These are phyloP conservation scores for Fagus sylvatica DNA, from an alignment of 306 rosid genomes.

Conservation along the genomic window DNA sequence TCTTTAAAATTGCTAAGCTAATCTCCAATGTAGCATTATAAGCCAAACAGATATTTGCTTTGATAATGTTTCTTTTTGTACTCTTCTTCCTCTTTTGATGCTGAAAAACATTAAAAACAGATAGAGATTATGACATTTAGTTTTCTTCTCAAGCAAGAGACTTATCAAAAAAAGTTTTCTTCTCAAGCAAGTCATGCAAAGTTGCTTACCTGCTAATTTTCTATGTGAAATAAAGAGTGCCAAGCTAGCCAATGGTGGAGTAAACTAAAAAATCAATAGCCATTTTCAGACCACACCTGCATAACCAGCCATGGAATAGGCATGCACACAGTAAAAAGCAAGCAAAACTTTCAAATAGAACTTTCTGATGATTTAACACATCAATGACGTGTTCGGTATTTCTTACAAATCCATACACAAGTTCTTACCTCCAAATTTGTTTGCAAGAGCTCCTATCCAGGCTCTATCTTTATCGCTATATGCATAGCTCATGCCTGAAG, in stretches of 20 bases:
- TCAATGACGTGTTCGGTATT: constrained; percentile 14
- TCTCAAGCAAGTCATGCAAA: not conserved
- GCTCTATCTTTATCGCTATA: constrained; percentile 73
- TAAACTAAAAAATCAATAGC: constrained; percentile 1
- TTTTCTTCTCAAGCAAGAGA: not conserved
- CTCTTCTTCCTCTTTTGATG: not conserved
- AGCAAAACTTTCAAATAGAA: not conserved
- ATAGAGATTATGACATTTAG: not conserved
- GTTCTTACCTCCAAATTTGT: constrained; percentile 49
- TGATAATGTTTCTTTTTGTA: not conserved
- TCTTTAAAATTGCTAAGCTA: not conserved
- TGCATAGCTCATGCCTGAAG: constrained; percentile 72
- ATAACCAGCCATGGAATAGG: not conserved
- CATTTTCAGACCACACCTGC: constrained; percentile 12
- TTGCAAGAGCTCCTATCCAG: constrained; percentile 77
- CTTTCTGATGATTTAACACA: not conserved
- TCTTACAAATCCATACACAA: constrained; percentile 14
- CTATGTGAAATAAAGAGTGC: not conserved
- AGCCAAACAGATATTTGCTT: not conserved
- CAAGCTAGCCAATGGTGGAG: not conserved
- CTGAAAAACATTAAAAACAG: not conserved
- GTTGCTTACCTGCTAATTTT: not conserved
- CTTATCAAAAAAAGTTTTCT: not conserved
- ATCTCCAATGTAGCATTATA: not conserved
- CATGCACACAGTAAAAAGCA: not conserved